A percentile compares a stretch with the other conserved stretches of the same genome.
Evolutionary conservation across 2,329 filamentous ascomycete species (phyloP).

Genomic region (Cadophora sp.): DNA sequence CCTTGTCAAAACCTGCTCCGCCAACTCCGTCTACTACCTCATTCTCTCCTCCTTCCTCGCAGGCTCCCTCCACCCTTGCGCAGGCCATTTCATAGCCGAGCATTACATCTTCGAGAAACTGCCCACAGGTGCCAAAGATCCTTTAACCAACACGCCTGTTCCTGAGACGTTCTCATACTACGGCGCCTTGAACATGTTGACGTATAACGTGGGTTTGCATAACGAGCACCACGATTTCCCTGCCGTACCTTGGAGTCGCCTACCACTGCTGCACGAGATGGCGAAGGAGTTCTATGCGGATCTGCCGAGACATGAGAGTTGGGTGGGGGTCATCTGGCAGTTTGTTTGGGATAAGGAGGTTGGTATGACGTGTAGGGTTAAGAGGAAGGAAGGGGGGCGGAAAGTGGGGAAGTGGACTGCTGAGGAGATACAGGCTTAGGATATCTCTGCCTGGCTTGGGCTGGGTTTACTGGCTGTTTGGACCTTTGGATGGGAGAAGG

Average conservation of each 20-base stretch:
- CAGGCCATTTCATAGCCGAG: constrained; percentile 98
- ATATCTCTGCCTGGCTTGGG: neutral
- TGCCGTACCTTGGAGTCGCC: constrained; percentile 90
- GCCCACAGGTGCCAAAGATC: constrained; percentile 57
- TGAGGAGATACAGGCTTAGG: constrained; percentile 68
- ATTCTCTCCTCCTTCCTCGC: constrained; percentile 91
- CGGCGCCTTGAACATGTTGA: constrained; percentile 86
- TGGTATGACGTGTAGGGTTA: constrained; percentile 90
- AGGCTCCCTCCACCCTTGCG: constrained; percentile 90
- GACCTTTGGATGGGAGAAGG: neutral
- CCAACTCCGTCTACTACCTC: constrained; percentile 78
- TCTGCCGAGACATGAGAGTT: constrained; percentile 86
- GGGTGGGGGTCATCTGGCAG: constrained; percentile 92
- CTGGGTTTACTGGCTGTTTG: neutral
- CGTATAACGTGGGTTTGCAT: constrained; percentile 97
- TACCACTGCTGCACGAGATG: constrained; percentile 78
- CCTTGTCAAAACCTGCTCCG: constrained; percentile 66
- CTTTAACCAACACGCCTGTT: constrained; percentile 63
- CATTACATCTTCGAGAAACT: constrained; percentile 83
- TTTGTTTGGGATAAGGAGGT: constrained; percentile 92
- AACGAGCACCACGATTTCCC: constrained; percentile 99
- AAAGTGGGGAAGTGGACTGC: constrained; percentile 72
- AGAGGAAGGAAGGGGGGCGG: constrained; percentile 80
- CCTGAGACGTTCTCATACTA: constrained; percentile 99
- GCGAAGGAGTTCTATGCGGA: constrained; percentile 92